Evolutionary conservation across 2,329 filamentous ascomycete genomes (phyloP).

Genomic region (Arthroderma uncinatum): DNA sequence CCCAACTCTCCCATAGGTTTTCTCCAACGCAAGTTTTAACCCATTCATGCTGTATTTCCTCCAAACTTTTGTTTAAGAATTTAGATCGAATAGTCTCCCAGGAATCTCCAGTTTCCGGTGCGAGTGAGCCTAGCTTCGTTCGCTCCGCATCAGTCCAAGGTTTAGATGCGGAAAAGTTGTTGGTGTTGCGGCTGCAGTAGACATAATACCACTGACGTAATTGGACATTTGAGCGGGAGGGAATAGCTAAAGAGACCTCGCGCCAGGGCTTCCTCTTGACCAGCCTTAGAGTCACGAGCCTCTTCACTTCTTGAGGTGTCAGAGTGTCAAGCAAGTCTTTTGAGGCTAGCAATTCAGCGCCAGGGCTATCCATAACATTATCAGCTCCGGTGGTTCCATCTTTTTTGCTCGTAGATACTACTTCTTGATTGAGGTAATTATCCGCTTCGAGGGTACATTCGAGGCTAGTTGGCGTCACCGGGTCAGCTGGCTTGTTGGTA

Average conservation of each 20-base stretch:
- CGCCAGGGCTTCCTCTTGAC: constrained; percentile 11
- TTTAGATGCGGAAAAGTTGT: not conserved
- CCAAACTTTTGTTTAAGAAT: constrained; percentile 9
- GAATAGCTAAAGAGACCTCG: constrained; percentile 10
- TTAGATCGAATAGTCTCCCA: constrained; percentile 11
- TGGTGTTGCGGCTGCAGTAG: not conserved
- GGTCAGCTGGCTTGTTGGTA: not conserved
- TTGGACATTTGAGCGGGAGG: constrained; percentile 5
- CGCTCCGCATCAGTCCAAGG: constrained; percentile 4
- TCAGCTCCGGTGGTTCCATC: not conserved
- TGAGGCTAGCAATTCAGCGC: not conserved
- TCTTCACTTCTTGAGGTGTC: constrained; percentile 10
- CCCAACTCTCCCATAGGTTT: not conserved
- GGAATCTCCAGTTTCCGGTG: constrained; percentile 1
- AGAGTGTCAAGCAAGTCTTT: not conserved
- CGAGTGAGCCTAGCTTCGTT: constrained; percentile 1
- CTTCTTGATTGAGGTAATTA: not conserved
- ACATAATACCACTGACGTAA: constrained; percentile 14
- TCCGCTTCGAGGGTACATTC: not conserved
- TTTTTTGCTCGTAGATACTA: not conserved
- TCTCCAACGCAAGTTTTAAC: constrained; percentile 8
- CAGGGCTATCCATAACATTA: not conserved
- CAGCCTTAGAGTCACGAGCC: constrained; percentile 9
- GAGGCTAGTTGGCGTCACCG: not conserved
- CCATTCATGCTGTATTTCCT: constrained; percentile 13